Percentiles rank a stretch among this genome's conserved stretches.
Evolutionary conservation across 768 basidiomycete genomes (phyloP).

Genomic region (Mycena leptocephala): DNA sequence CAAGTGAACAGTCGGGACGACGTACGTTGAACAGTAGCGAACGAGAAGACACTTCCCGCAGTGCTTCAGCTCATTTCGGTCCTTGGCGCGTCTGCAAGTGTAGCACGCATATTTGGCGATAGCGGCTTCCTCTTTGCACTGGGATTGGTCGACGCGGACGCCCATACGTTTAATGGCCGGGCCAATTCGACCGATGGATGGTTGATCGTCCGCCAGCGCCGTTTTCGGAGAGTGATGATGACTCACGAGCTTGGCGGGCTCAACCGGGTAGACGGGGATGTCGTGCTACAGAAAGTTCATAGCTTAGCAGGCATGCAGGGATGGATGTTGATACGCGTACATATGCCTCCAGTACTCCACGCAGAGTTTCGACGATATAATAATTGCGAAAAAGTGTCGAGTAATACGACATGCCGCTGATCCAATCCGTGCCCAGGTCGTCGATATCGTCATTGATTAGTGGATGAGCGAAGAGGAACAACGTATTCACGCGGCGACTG

Average conservation of each 20-base stretch:
- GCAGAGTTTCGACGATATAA: constrained; percentile 14
- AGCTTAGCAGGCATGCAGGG: neutral
- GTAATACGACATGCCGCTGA: neutral
- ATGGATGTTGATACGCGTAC: constrained; percentile 10
- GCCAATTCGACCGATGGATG: neutral
- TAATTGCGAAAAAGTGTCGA: neutral
- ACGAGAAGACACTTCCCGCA: neutral
- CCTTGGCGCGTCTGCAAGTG: neutral
- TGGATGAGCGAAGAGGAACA: constrained; percentile 23
- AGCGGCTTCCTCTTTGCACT: constrained; percentile 1
- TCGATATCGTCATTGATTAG: neutral
- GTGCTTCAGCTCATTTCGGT: constrained; percentile 3
- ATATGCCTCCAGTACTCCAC: neutral
- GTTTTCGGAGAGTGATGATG: neutral
- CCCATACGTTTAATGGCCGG: neutral
- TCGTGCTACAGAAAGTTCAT: neutral
- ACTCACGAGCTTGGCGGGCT: neutral
- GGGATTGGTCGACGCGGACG: neutral
- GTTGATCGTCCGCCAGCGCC: neutral
- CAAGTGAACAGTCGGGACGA: neutral
- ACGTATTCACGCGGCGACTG: neutral
- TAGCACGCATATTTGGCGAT: neutral
- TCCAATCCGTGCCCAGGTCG: neutral
- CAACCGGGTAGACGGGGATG: neutral
- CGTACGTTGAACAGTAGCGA: constrained; percentile 20